These are phyloP conservation scores for Leccinum ponderosum DNA, from an alignment of 1,284 basidiomycete genomes.

Conservation along the genomic window DNA sequence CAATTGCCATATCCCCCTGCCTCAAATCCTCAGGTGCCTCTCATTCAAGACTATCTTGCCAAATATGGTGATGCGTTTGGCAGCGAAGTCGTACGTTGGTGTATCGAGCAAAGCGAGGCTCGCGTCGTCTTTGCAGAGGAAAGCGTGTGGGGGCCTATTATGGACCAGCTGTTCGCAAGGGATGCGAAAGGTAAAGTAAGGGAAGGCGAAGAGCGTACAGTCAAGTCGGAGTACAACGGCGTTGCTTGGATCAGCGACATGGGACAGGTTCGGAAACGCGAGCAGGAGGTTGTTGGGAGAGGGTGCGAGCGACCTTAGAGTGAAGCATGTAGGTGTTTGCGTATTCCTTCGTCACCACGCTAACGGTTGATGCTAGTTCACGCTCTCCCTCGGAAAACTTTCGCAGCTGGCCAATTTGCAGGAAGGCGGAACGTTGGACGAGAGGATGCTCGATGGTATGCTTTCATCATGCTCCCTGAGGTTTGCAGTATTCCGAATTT, in stretches of 20 bases:
- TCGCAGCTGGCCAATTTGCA: conserved; percentile 77
- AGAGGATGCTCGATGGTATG: conserved; percentile 55
- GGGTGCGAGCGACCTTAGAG: conserved; percentile 57
- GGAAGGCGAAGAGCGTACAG: conserved; percentile 19
- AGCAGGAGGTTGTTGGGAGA: conserved; percentile 65
- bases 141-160: conserved; percentile 40
- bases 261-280: conserved; percentile 65
- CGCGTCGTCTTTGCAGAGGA: conserved; percentile 35
- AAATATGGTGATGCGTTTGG: conserved; percentile 86
- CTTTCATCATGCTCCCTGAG: not conserved
- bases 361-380: conserved; percentile 55
- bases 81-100: conserved; percentile 86
- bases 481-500: not conserved
- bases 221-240: conserved; percentile 37
- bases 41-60: conserved; percentile 76
- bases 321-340: conserved; percentile 65
- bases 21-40: conserved; percentile 56
- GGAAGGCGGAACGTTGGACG: conserved; percentile 47
- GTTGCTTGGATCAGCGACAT: conserved; percentile 94
- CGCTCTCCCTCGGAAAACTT: conserved; percentile 91
- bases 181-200: conserved; percentile 28
- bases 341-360: not conserved
- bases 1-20: conserved; percentile 60
- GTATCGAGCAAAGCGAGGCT: conserved; percentile 68
- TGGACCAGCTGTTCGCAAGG: conserved; percentile 74